Evolutionary conservation across 768 basidiomycete species (phyloP), one percentile per base, ranked within the genome.

Genomic region (Paxillus ammoniavirescens): DNA sequence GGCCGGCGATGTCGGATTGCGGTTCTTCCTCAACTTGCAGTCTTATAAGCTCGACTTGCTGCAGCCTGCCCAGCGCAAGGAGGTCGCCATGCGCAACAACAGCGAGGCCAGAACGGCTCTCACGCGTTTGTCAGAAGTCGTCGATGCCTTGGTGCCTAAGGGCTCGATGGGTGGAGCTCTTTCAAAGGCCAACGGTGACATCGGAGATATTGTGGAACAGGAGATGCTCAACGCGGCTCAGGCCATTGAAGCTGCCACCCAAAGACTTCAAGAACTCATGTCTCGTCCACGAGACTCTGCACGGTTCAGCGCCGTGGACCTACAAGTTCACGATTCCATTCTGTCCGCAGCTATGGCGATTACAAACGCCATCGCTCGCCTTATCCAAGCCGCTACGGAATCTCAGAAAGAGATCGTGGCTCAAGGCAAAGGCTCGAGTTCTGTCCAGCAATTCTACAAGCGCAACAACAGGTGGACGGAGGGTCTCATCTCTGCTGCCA

Each of bases 391-490:
- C 8, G 97, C 97, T 18, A 97, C 97, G 1, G 95, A 95, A 36
- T 98, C 95, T 47, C 97, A 99, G 71, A 85, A 98, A 69, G 97
- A 99, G 75, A 99, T 99, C 51, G 97, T 98, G 50, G 86, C 87
- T 3, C 88, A 97, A 73, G 97, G 97, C 53, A 91, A 84, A 69
- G 97, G 97, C 8, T 91, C 94, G 17, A 93, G 86, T 70, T 82
- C 94, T 21, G 84, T 79, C 17, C 93, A 96, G 70, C 96, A 98
- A 64, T 99, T 99, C 81, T 99, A 98, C 82, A 99, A 99, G 77
- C 87, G 92, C 55, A 98, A 99, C 83, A 98, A 98, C 72, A 83
- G 97, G 55, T 99, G 97, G 97, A 99, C 97, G 42, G 97, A 99
- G 70, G 97, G 97, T 60, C 86, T 99, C 61, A 94, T 98, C 63